Evolutionary conservation across 768 basidiomycete genomes (phyloP).

Genomic region (Arthromyces matolae): DNA sequence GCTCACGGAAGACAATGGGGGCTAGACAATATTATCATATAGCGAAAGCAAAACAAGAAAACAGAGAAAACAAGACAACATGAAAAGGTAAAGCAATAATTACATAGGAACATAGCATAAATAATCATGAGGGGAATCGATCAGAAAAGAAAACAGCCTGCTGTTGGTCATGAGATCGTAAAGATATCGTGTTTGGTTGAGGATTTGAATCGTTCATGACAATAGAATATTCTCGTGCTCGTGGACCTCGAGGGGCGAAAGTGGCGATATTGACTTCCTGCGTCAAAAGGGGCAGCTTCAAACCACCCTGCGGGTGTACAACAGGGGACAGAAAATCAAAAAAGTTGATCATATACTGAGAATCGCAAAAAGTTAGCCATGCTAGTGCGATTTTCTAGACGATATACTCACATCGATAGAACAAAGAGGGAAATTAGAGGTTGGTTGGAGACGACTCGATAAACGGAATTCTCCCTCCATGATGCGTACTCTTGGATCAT

Average conservation of each 20-base stretch:
- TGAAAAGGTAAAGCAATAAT: too few relatives aligned
- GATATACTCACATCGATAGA: slow-evolving; percentile 14
- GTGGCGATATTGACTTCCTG: slow-evolving; percentile 8
- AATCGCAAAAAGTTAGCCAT: background rate
- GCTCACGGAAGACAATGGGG: slow-evolving; percentile 48
- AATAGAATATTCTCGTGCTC: slow-evolving; percentile 7
- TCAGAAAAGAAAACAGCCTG: too few relatives aligned
- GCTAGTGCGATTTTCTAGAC: background rate
- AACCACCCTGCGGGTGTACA: background rate
- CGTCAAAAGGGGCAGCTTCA: background rate
- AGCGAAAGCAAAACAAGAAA: too few relatives aligned
- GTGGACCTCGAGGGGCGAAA: slow-evolving; percentile 8
- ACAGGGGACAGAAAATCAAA: slow-evolving; percentile 4
- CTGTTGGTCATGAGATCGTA: too few relatives aligned
- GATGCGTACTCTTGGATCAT: background rate
- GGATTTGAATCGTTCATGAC: background rate
- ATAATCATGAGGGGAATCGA: too few relatives aligned
- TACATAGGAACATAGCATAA: too few relatives aligned
- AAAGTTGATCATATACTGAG: slow-evolving; percentile 8
- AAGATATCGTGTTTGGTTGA: too few relatives aligned
- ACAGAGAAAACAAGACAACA: too few relatives aligned
- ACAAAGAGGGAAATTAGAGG: slow-evolving; percentile 15
- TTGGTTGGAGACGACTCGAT: slow-evolving; percentile 9
- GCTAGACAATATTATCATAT: too few relatives aligned
- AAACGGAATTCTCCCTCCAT: slow-evolving; percentile 19